Evolutionary conservation across 495 filamentous ascomycete genomes (phyloP), one percentile per base, ranked within the genome.

Genomic region (Opeltia flavorubescens): DNA sequence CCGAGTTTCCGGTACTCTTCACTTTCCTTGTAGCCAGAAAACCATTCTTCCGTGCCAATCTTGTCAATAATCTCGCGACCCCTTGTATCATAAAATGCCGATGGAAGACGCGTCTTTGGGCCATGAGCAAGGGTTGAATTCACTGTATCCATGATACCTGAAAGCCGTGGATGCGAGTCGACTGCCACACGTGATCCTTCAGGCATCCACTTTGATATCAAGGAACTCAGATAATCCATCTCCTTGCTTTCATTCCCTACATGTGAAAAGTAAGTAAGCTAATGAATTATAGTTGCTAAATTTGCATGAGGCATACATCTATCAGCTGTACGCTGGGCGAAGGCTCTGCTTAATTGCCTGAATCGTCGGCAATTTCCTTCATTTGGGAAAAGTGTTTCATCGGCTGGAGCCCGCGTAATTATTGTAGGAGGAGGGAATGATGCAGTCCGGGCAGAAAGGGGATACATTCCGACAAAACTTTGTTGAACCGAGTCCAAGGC

Each of bases 381-480:
- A 58, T 96, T 98, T 0, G 91, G 91, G 60, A 83, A 95, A 0
- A 98, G 67, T 0, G 89, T 95, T 65, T 98, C 91, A 46, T 95
- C 89, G 1, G 72, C 70, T 0, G 79, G 72, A 4, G 77, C 70
- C 9, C 87, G 70, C 0, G 74, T 80, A 9, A 94, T 63, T 55
- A 94, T 86, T 8, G 84, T 83, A 0, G 84, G 81, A 1, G 78
- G 66, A 1, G 77, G 78, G 56, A 89, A 80, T 29, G 68, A 65
- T 18, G 74, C 66, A 2, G 74, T 74, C 35, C 84, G 74, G 4
- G 81, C 67, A n/a, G 67, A 68, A 0, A 77, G 55, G 0, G 91
- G 91, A 62, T 96, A 98, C 62, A 98, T 74, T 13, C 89, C 91
- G 55, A 71, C 76, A 60, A 95, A 94, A 17, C 84, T 74, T 61